phyloP scores from a whole-genome alignment of 2,329 filamentous ascomycete genomes.

The Stylonectria norvegica region DNA sequence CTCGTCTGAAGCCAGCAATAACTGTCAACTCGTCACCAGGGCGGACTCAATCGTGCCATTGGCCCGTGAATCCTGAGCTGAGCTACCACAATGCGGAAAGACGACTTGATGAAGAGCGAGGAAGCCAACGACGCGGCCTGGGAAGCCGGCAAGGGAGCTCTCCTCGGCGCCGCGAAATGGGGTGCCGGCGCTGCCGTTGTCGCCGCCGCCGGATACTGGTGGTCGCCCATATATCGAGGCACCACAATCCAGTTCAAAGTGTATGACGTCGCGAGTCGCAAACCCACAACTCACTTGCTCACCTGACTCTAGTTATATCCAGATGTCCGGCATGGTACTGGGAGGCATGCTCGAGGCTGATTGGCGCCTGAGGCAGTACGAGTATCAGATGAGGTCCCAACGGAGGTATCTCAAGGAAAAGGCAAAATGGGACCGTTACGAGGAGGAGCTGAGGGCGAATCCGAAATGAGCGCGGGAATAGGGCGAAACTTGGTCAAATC shows the following conservation, averaged over 20 bases:
- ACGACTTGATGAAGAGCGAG: constrained; percentile 56
- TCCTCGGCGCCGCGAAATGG: constrained; percentile 68
- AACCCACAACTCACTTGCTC: constrained; percentile 4
- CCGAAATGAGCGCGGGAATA: constrained; percentile 26
- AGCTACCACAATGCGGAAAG: constrained; percentile 19
- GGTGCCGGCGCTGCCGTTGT: constrained; percentile 62
- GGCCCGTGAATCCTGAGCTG: background rate
- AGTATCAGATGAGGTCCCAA: constrained; percentile 61
- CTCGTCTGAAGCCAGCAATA: too few relatives aligned
- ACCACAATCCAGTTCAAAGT: constrained; percentile 75
- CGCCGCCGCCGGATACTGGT: constrained; percentile 58
- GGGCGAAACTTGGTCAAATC: constrained; percentile 8
- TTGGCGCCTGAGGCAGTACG: constrained; percentile 61
- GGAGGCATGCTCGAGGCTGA: constrained; percentile 77
- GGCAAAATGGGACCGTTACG: constrained; percentile 66
- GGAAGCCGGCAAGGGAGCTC: constrained; percentile 66
- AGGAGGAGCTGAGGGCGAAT: constrained; percentile 54
- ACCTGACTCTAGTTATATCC: constrained; percentile 59
- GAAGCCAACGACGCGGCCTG: constrained; percentile 69
- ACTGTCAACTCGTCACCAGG: background rate
- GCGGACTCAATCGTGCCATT: background rate
- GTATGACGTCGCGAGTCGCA: constrained; percentile 44
- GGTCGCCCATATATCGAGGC: constrained; percentile 69
- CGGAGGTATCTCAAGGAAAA: constrained; percentile 61
- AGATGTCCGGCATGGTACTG: constrained; percentile 83